Evolutionary conservation across 2,329 filamentous ascomycete genomes (phyloP), one percentile per base, ranked within the genome.

Genomic region (Ascochyta lentis): DNA sequence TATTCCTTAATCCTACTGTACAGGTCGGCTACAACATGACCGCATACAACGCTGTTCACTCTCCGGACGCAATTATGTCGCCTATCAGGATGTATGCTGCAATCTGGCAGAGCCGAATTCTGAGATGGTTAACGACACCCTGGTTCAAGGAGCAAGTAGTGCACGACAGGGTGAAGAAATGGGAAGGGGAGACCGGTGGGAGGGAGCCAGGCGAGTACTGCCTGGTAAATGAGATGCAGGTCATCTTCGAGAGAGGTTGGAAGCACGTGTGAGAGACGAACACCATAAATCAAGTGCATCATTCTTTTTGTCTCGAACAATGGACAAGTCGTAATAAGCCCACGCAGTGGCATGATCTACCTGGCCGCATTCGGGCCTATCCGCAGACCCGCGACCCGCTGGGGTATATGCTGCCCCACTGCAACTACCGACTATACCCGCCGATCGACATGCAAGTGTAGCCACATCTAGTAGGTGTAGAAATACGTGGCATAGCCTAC

Each of bases 1-100:
- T 91, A 6, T 91, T 81, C 71, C 68, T 91, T 35, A 92, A 92
- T 69, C 87, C 89, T 1, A 81, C 82, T 12, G 88, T 91, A 10
- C 80, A 87, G 8, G 89, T 91, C 5, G 87, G 82, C 2, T 91
- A 91, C 68, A 85, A 79, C 59, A 70, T 49, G 19, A 53, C 62
- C 4, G 65, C 68, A 1, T 75, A 76, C 47, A 55, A 64, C 19
- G 57, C 48, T 16, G 40, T 64, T 2, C 54, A 62, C 7, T 49
- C 49, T 3, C 48, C 50, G 3, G 31, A 61, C 10, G 60, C 49
- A 16, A 16, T 27, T 13, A 34, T 65, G 35, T 58, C 61, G 13
- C 58, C 54, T 4, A 23, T 59, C 1, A 43, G 49, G 6, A 63
- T 63, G 16, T 65, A 54, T 27, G 10, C 12, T 6, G 33, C 47